Conservation (phyloP, 2,329 filamentous ascomycete species). For the Lachnellula subtilissima region DNA sequence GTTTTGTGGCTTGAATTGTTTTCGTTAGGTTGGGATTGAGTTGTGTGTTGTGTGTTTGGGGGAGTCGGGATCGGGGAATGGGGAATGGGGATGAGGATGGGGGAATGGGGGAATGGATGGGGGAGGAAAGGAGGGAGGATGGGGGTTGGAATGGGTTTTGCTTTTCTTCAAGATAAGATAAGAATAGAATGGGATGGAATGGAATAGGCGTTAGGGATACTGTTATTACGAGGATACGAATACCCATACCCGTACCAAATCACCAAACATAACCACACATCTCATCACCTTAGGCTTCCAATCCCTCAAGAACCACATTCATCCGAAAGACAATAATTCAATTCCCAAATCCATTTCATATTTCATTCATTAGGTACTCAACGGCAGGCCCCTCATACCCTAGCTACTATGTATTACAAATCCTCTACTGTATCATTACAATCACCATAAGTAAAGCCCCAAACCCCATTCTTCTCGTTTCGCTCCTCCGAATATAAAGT, state of each 20-base stretch:
- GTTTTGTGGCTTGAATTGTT: slow-evolving; percentile 48
- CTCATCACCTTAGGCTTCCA: too few relatives aligned
- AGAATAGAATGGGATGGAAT: neutral
- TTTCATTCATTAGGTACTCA: too few relatives aligned
- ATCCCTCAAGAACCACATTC: neutral
- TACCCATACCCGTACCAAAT: too few relatives aligned
- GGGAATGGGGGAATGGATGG: neutral
- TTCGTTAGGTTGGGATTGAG: slow-evolving; percentile 13
- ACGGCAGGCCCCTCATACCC: too few relatives aligned
- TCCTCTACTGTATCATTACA: slow-evolving; percentile 2
- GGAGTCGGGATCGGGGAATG: neutral
- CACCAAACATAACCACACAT: too few relatives aligned
- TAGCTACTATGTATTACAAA: neutral
- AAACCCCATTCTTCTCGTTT: neutral
- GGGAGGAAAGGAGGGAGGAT: neutral
- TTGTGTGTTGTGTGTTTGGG: neutral
- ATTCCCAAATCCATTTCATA: neutral
- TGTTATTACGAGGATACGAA: too few relatives aligned
- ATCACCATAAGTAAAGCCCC: neutral
- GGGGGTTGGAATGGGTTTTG: too few relatives aligned
- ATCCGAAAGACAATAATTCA: neutral
- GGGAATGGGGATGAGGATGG: neutral
- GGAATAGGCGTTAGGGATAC: neutral
- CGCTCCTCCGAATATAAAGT: neutral
- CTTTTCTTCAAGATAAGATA: too few relatives aligned